Evolutionary conservation across 2,329 filamentous ascomycete genomes (phyloP).

Genomic region (Aureobasidium vineae): DNA sequence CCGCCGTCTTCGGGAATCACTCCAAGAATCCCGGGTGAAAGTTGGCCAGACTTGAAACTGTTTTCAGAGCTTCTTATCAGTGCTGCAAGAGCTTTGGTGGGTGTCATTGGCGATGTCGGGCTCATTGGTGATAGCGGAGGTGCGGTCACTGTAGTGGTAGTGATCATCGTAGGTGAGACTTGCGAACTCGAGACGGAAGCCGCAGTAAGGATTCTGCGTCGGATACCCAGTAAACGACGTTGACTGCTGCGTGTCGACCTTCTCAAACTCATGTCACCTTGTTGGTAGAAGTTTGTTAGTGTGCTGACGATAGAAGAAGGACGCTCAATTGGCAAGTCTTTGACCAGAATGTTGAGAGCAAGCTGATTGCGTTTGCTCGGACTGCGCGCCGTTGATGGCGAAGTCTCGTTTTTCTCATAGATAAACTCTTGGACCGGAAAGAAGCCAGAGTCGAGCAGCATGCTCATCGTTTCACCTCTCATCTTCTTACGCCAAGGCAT

Average conservation of each 20-base stretch:
- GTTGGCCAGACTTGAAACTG: slow-evolving; percentile 17
- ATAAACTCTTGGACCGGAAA: slow-evolving; percentile 29
- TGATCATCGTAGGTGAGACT: neutral
- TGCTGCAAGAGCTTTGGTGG: slow-evolving; percentile 12
- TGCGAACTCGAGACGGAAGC: slow-evolving; percentile 7
- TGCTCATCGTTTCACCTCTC: slow-evolving; percentile 35
- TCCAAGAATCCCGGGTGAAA: slow-evolving; percentile 19
- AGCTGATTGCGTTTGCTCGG: slow-evolving; percentile 16
- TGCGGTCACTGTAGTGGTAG: neutral
- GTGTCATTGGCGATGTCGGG: neutral
- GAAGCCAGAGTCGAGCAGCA: slow-evolving; percentile 36
- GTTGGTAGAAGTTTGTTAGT: slow-evolving; percentile 21
- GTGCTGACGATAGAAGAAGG: slow-evolving; percentile 17
- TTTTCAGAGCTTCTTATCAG: slow-evolving; percentile 11
- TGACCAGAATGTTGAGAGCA: slow-evolving; percentile 21
- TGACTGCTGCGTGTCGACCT: slow-evolving; percentile 3
- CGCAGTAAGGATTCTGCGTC: slow-evolving; percentile 2
- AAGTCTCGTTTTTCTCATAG: slow-evolving; percentile 1
- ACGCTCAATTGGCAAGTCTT: slow-evolving; percentile 10
- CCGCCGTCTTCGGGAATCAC: slow-evolving; percentile 11
- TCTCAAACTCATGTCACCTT: neutral
- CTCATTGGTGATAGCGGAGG: slow-evolving; percentile 1
- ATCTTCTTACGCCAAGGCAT: slow-evolving; percentile 22
- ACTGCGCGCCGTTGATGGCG: neutral
- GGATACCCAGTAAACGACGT: neutral